A percentile compares a stretch with the other conserved stretches of the same genome.
Conservation (phyloP, 768 basidiomycete genomes). For the Sporobolomyces pararoseus region DNA sequence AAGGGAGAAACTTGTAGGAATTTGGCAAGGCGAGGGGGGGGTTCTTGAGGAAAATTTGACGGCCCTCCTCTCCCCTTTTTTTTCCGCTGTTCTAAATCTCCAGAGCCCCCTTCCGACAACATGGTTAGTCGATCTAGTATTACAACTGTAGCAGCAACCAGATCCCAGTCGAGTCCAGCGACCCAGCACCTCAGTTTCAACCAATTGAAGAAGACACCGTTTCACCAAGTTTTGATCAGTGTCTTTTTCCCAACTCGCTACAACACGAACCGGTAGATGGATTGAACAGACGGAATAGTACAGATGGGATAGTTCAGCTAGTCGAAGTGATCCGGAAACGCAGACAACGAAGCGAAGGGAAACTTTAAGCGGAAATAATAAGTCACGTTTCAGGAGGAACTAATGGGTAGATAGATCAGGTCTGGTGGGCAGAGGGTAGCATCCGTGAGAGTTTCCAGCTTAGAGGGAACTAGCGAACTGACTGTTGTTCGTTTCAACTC, state of each 20-base stretch:
- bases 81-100: not conserved
- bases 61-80: not conserved
- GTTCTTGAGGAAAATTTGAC: not conserved
- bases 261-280: too few relatives aligned
- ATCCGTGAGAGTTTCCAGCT: not conserved
- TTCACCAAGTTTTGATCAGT: slow-evolving; percentile 11
- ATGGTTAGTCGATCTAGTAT: slow-evolving; percentile 18
- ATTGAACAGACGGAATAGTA: not conserved
- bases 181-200: too few relatives aligned
- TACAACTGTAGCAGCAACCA: not conserved
- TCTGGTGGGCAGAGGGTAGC: too few relatives aligned
- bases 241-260: slow-evolving; percentile 5
- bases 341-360: too few relatives aligned
- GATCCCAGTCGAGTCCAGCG: not conserved
- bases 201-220: too few relatives aligned
- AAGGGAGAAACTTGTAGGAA: not conserved
- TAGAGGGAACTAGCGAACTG: not conserved
- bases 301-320: too few relatives aligned
- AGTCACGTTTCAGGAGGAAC: too few relatives aligned
- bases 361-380: too few relatives aligned
- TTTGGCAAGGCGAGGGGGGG: too few relatives aligned
- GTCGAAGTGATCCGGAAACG: too few relatives aligned
- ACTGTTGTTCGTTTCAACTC: not conserved
- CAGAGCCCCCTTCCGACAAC: slow-evolving; percentile 23
- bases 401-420: too few relatives aligned